Base-by-base conservation (phyloP, 345 rosid species). In the Gossypioides kirkii region DNA sequence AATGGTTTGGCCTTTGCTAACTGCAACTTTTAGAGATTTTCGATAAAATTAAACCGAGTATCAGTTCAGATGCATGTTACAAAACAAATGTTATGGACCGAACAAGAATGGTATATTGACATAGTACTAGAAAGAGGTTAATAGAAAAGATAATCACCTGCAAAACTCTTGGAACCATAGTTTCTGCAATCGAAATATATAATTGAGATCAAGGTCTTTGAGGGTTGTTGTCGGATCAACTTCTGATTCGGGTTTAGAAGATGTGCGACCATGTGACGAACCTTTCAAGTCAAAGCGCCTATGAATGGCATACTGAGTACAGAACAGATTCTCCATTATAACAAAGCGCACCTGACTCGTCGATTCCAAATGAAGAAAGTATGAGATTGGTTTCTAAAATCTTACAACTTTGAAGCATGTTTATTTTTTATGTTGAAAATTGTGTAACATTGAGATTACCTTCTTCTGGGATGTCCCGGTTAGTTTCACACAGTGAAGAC, bases 251-350 rank as follows among this genome's bases (percentile, higher is more conserved):
- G 98, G 91, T 77, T 87, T 94, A 71, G 85, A 82, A 43, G 97
- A 91, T 16, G 86, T 83, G 10, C 98, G 97, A 70, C 99, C 99
- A 70, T 92, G 97, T 61, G 99, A 95, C 25, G 99, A 95, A 69
- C 99, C 99, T 86, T 95, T 95, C 77, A 95, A 83, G 80, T 95
- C 99, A 47, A 92, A 95, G 42, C 97, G 90, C 75, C 98, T 86
- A 78, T 95, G 98, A 69, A 95, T 87, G 56, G 84, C 75, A 77
- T 88, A 82, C 62, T 82, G 88, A 9, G 97, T 84, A 78, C 94
- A 87, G 81, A 95, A 92, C 66, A 95, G 85, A 77, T 95, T 95
- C 74, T 98, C 98, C 98, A 94, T 94, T 61, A 91, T 91, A 74
- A 91, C 91, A 82, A 94, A 94, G 47, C 97, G 82, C 46, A 91